Conservation (phyloP, 441 rosid genomes). For the Euphorbia neoarborescens region DNA sequence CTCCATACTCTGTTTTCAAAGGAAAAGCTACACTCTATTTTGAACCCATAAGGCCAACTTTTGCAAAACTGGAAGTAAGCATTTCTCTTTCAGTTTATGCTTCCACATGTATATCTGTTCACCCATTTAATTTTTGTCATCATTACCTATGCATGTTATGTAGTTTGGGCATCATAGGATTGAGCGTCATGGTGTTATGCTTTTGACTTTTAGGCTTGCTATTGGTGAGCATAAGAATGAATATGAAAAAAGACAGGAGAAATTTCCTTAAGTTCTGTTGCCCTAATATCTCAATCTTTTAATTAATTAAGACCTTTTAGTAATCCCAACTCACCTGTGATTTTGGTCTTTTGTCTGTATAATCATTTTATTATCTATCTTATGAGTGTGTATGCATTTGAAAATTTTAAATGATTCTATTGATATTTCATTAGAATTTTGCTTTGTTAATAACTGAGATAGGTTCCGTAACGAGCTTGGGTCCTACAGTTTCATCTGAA, state of each 20-base stretch:
- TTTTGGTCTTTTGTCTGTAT: neutral
- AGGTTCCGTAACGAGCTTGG: conserved; percentile 70
- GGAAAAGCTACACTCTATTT: conserved; percentile 88
- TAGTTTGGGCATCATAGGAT: conserved; percentile 57
- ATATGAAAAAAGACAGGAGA: conserved; percentile 67
- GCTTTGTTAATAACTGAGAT: conserved; percentile 83
- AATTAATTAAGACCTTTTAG: neutral
- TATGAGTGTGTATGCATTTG: neutral
- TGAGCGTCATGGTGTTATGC: conserved; percentile 58
- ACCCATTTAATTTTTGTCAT: neutral
- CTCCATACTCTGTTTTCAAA: conserved; percentile 69
- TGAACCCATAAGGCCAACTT: conserved; percentile 63
- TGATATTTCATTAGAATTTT: conserved; percentile 41
- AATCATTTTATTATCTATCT: neutral
- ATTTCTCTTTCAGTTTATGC: neutral
- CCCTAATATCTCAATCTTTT: neutral
- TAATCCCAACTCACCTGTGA: neutral
- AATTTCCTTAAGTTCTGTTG: neutral
- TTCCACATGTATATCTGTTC: neutral
- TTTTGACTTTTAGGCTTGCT: conserved; percentile 78
- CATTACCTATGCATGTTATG: conserved; percentile 12
- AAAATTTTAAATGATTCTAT: conserved; percentile 18
- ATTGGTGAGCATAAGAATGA: conserved; percentile 84
- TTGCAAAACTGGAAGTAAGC: conserved; percentile 45
- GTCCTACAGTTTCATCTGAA: conserved; percentile 59